Evolutionary conservation across 805 yeast genomes (phyloP), one percentile per base, ranked within the genome.

Genomic region (Hemisphaericaspora nanyangensis): DNA sequence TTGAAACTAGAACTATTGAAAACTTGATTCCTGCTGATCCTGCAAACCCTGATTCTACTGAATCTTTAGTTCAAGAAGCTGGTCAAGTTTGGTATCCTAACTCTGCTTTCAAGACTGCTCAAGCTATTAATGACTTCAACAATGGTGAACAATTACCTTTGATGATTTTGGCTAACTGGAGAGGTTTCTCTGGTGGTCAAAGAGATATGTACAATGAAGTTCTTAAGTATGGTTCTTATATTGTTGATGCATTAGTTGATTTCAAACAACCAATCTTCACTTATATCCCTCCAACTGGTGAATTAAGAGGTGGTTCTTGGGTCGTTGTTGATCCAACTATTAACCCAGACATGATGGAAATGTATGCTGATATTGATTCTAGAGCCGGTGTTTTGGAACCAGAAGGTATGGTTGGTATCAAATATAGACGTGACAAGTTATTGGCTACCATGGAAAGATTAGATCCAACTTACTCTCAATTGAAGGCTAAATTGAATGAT

Each of bases 21-120:
- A 93, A 91, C 70, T 68, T 88, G 52, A 63, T 77, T 46, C 99
- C 99, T 35, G 99, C 99, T 31, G 99, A 93, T 60, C 99, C 99
- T 29, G 99, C 99, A 26, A 93, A 93, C 68, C 95, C 95, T 37
- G 89, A 80, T 40, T 90, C 98, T 13, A 87, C 93, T 31, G 99
- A 93, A 66, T 69, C 78, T 52, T 64, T 84, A 57, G 68, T 87
- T 44, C 95, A 85, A 64, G 99, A 93, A 67, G 97, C 99, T 47
- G 99, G 99, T 60, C 97, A 90, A 73, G 99, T 93, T 51, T 93
- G 99, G 99, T 87, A 90, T 72, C 99, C 99, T 54, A 93, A 93
- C 73, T 85, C 96, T 46, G 99, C 99, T 15, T 93, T 85, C 78
- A 93, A 93, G 80, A 93, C 99, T 32, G 95, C 99, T 3, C 99